Percentiles rank a stretch among this genome's conserved stretches.
phyloP scores from a whole-genome alignment of 2,329 filamentous ascomycete genomes.

The Verticillium nonalfalfae region DNA sequence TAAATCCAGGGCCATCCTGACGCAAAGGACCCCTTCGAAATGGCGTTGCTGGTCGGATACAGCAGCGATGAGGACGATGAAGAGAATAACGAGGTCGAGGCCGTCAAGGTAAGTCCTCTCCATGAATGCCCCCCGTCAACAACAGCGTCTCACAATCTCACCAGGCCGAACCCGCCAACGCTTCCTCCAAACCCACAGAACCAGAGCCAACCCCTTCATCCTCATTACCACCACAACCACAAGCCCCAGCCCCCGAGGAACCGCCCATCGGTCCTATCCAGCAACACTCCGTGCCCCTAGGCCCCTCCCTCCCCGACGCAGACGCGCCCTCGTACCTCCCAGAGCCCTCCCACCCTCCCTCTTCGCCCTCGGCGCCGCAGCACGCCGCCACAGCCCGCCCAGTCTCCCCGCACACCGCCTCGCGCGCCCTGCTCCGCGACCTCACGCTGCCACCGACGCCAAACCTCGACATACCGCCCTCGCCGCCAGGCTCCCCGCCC shows the following conservation, averaged over 20 bases:
- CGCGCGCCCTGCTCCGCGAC: slow-evolving; percentile 58
- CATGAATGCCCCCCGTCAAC: not conserved
- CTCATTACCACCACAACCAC: not conserved
- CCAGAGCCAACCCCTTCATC: not conserved
- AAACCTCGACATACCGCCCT: slow-evolving; percentile 68
- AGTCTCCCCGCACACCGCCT: slow-evolving; percentile 62
- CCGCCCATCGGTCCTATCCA: slow-evolving; percentile 20
- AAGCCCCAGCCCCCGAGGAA: not conserved
- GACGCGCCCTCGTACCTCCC: slow-evolving; percentile 10
- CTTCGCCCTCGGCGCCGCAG: not conserved
- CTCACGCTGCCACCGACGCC: slow-evolving; percentile 68
- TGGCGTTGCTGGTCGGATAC: slow-evolving; percentile 42
- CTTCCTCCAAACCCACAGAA: slow-evolving; percentile 1
- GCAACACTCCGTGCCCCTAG: slow-evolving; percentile 25
- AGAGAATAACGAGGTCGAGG: slow-evolving; percentile 3
- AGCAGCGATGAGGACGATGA: slow-evolving; percentile 45
- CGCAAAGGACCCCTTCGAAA: slow-evolving; percentile 6
- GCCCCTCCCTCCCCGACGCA: slow-evolving; percentile 29
- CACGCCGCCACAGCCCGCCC: slow-evolving; percentile 21
- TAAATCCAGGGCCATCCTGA: not conserved
- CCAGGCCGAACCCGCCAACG: not conserved
- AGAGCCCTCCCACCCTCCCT: not conserved
- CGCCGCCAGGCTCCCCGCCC: slow-evolving; percentile 58
- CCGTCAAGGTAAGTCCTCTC: not conserved
- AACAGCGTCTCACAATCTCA: not conserved